phyloP scores from a whole-genome alignment of 805 yeast species.

The Metschnikowia cerradonensis region DNA sequence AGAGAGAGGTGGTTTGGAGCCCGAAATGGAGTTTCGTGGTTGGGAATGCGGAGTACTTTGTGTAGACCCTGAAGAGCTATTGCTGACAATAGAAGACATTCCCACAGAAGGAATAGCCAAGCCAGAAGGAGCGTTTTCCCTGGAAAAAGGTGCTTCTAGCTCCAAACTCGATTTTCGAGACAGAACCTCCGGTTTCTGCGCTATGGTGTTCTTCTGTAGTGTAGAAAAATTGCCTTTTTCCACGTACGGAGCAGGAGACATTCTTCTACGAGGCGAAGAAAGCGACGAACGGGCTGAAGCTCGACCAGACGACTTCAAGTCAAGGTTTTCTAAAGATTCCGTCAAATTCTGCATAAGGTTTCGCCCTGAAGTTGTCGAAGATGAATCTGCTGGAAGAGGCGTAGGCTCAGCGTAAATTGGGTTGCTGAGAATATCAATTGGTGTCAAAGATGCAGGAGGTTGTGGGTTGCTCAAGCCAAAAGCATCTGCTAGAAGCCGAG shows the following conservation, averaged over 20 bases:
- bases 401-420: conserved; percentile 13
- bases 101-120: conserved; percentile 8
- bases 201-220: conserved; percentile 48
- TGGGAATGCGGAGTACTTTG: neutral
- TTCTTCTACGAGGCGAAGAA: conserved; percentile 53
- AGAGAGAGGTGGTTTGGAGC: conserved; percentile 63
- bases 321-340: conserved; percentile 27
- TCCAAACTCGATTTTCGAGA: conserved; percentile 14
- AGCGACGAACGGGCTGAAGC: conserved; percentile 24
- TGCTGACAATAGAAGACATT: conserved; percentile 14
- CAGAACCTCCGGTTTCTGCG: conserved; percentile 13
- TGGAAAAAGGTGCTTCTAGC: conserved; percentile 12
- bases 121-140: conserved; percentile 6
- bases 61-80: conserved; percentile 19
- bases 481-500: neutral
- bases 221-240: conserved; percentile 55
- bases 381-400: neutral
- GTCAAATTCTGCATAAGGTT: conserved; percentile 20
- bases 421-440: conserved; percentile 1
- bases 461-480: neutral
- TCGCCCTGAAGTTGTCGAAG: neutral
- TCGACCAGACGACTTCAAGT: conserved; percentile 22
- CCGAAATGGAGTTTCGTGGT: conserved; percentile 13
- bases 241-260: conserved; percentile 49
- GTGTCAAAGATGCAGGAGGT: neutral